These are phyloP conservation scores for Paramecium primaurelia DNA, from an alignment of 73 alveolate species.

Conservation along the genomic window DNA sequence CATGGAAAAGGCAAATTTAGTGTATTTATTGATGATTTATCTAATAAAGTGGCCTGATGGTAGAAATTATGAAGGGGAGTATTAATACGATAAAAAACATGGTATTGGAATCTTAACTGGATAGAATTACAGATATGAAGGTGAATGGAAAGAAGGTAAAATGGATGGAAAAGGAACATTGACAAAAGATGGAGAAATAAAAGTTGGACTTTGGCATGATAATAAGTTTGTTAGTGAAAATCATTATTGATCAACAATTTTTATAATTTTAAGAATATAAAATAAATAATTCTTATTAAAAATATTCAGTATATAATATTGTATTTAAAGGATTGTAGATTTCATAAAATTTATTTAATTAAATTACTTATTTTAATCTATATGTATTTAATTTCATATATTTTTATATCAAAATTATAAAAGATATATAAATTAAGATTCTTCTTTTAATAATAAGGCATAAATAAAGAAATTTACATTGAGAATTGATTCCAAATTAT, in stretches of 20 bases:
- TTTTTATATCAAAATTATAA: too few species aligned
- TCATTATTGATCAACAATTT: neutral
- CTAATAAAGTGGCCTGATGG: conserved; percentile 71
- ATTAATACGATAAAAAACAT: conserved; percentile 82
- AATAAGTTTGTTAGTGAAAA: neutral
- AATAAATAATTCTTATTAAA: too few species aligned
- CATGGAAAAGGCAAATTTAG: conserved; percentile 63
- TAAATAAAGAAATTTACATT: too few species aligned
- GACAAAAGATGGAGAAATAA: conserved; percentile 38
- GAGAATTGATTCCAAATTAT: too few species aligned
- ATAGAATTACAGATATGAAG: conserved; percentile 54
- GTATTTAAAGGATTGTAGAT: too few species aligned
- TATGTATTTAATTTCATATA: too few species aligned
- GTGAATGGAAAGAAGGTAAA: conserved; percentile 21
- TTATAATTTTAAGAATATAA: neutral
- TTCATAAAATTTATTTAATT: too few species aligned
- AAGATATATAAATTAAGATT: too few species aligned
- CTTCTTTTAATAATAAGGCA: too few species aligned
- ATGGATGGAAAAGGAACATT: conserved; percentile 32
- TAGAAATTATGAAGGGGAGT: conserved; percentile 73
- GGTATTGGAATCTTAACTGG: conserved; percentile 66
- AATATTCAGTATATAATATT: too few species aligned
- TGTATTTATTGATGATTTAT: neutral
- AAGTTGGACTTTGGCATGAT: conserved; percentile 49
- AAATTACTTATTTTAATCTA: too few species aligned